Percentiles rank a stretch among this genome's conserved stretches.
phyloP scores from a whole-genome alignment of 208 protist species.

The Trypanosoma vivax region DNA sequence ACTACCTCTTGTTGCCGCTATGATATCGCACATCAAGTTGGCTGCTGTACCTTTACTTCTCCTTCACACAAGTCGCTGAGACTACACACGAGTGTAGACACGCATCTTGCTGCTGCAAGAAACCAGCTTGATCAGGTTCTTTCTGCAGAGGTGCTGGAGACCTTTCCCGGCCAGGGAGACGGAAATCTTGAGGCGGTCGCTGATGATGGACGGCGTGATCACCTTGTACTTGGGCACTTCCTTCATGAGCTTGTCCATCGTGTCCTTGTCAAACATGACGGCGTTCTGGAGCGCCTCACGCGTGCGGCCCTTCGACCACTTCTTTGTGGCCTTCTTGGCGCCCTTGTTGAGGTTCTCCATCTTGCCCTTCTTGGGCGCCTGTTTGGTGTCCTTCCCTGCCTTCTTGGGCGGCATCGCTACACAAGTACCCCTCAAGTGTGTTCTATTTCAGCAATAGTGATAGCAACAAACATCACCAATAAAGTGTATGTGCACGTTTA shows the following conservation, averaged over 20 bases:
- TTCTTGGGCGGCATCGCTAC: constrained; percentile 47
- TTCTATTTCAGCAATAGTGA: neutral
- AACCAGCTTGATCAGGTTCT: constrained; percentile 77
- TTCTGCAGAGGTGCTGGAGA: constrained; percentile 83
- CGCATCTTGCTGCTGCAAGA: constrained; percentile 70
- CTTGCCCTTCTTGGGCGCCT: constrained; percentile 50
- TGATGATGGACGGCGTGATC: constrained; percentile 88
- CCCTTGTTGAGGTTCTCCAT: constrained; percentile 49
- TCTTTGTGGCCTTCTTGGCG: constrained; percentile 87
- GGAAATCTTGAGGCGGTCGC: constrained; percentile 85
- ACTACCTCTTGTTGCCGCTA: no score
- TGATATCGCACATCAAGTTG: no score
- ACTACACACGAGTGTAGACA: constrained; percentile 73
- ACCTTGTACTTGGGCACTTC: constrained; percentile 91
- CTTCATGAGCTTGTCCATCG: constrained; percentile 70
- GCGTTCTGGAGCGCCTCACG: constrained; percentile 89
- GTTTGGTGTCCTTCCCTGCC: constrained; percentile 29
- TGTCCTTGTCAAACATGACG: constrained; percentile 89
- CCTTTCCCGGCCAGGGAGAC: constrained; percentile 75
- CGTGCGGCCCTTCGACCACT: constrained; percentile 89
- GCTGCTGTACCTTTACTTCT: neutral
- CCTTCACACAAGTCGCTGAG: constrained; percentile 8
- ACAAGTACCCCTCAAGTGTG: neutral
- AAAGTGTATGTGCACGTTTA: neutral
- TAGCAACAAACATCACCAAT: neutral